These are phyloP conservation scores for Fusarium veterinarium DNA, from an alignment of 2,329 filamentous ascomycete species.

Conservation along the genomic window DNA sequence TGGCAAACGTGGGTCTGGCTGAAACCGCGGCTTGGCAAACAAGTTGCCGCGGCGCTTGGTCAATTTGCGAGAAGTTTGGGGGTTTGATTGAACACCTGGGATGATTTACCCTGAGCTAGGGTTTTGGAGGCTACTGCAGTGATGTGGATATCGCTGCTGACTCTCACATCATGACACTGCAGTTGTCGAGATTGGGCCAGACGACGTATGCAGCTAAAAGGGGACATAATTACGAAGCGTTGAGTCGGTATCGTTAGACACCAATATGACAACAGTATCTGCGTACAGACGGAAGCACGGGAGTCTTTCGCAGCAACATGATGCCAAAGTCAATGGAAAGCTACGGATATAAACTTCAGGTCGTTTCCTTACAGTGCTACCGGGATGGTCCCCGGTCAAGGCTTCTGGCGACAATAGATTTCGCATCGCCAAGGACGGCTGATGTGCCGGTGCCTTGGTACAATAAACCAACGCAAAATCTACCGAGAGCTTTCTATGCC, in stretches of 20 bases:
- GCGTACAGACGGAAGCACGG: rapidly evolving
- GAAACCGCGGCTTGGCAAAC: not conserved
- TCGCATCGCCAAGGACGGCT: not conserved
- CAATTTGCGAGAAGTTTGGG: not conserved
- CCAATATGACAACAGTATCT: rapidly evolving
- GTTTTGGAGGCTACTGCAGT: too few species aligned
- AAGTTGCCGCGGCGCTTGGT: not conserved
- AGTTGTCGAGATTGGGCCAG: not conserved
- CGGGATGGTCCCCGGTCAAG: rapidly evolving
- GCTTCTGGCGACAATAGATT: too few species aligned
- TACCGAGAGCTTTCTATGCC: rapidly evolving
- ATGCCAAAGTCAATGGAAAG: not conserved
- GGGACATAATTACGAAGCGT: rapidly evolving
- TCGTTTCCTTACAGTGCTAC: not conserved
- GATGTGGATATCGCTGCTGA: not conserved
- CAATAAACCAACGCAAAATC: rapidly evolving
- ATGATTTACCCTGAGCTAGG: too few species aligned
- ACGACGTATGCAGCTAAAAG: rapidly evolving
- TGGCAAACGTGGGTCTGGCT: not conserved
- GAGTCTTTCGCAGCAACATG: rapidly evolving
- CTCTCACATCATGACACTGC: rapidly evolving
- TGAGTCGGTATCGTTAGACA: not conserved
- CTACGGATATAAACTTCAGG: not conserved
- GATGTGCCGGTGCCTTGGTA: not conserved
- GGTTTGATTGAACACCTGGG: not conserved